Evolutionary conservation across 2,329 filamentous ascomycete species (phyloP).

Genomic region (Trichophyton benhamiae): DNA sequence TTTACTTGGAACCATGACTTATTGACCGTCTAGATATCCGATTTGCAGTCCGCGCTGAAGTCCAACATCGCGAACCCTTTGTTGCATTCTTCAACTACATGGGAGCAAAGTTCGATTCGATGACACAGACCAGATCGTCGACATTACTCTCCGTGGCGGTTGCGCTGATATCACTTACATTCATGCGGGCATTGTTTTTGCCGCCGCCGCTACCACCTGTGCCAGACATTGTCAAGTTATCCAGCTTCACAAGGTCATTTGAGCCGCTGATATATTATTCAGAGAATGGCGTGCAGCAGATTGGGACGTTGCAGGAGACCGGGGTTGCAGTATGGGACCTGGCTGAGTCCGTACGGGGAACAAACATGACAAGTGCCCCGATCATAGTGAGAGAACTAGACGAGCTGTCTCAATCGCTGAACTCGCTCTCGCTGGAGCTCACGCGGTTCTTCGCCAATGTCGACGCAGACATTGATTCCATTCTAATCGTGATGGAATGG

Average conservation of each 20-base stretch:
- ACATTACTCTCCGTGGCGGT: constrained; percentile 51
- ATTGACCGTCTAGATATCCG: constrained; percentile 56
- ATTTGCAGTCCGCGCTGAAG: constrained; percentile 75
- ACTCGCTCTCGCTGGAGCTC: constrained; percentile 70
- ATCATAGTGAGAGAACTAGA: constrained; percentile 79
- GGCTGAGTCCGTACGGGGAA: constrained; percentile 74
- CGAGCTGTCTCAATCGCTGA: constrained; percentile 72
- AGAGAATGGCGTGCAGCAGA: constrained; percentile 74
- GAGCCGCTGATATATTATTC: constrained; percentile 93
- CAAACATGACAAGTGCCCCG: constrained; percentile 80
- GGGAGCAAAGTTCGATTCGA: constrained; percentile 45
- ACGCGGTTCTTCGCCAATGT: constrained; percentile 89
- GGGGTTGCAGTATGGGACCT: constrained; percentile 91
- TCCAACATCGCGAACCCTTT: constrained; percentile 76
- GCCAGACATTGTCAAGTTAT: constrained; percentile 81
- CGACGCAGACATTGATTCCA: constrained; percentile 83
- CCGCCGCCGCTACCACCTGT: constrained; percentile 56
- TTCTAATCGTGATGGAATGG: constrained; percentile 94
- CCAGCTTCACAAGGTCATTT: constrained; percentile 77
- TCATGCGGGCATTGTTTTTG: constrained; percentile 54
- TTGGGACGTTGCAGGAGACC: constrained; percentile 78
- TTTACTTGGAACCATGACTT: constrained; percentile 11
- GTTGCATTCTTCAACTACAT: constrained; percentile 57
- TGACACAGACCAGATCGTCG: constrained; percentile 59
- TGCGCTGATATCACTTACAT: constrained; percentile 51